Percentiles rank a stretch among this genome's conserved stretches.
These are phyloP conservation scores for Jimgerdemannia flammicorona DNA, from an alignment of 192 early-diverging fungal genomes.

Conservation along the genomic window DNA sequence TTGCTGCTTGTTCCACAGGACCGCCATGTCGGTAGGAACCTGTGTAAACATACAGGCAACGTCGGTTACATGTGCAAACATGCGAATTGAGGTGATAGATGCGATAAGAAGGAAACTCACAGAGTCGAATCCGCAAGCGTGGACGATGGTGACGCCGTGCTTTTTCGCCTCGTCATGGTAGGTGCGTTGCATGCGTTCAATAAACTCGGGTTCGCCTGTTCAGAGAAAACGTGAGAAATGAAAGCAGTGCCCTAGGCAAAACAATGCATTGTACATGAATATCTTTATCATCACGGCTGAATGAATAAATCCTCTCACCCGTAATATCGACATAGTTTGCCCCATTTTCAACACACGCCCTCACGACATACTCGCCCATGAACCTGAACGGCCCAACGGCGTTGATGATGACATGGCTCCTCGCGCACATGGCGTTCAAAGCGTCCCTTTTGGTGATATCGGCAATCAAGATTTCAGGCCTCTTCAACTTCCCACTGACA, in stretches of 20 bases:
- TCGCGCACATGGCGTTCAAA: neutral
- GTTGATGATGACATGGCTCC: slow-evolving; percentile 41
- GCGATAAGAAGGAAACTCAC: slow-evolving; percentile 8
- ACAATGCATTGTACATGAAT: too few species aligned
- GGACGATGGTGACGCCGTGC: slow-evolving; percentile 49
- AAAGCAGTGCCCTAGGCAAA: neutral
- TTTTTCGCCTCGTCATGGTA: slow-evolving; percentile 48
- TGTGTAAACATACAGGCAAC: slow-evolving; percentile 21
- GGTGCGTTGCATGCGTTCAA: slow-evolving; percentile 57
- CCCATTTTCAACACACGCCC: slow-evolving; percentile 48
- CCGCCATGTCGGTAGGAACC: slow-evolving; percentile 66
- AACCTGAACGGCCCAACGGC: slow-evolving; percentile 68
- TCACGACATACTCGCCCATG: slow-evolving; percentile 58
- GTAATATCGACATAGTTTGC: slow-evolving; percentile 60
- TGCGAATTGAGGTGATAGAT: neutral
- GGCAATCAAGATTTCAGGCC: neutral
- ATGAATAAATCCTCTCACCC: slow-evolving; percentile 11
- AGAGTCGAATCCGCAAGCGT: slow-evolving; percentile 59
- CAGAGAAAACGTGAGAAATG: neutral
- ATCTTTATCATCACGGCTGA: neutral
- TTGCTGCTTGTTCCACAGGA: slow-evolving; percentile 51
- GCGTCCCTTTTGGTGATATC: neutral
- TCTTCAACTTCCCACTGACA: neutral
- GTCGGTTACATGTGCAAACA: neutral
- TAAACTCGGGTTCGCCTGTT: slow-evolving; percentile 60